Base-by-base conservation (phyloP, 208 protist species). In the Acanthamoeba sp. region DNA sequence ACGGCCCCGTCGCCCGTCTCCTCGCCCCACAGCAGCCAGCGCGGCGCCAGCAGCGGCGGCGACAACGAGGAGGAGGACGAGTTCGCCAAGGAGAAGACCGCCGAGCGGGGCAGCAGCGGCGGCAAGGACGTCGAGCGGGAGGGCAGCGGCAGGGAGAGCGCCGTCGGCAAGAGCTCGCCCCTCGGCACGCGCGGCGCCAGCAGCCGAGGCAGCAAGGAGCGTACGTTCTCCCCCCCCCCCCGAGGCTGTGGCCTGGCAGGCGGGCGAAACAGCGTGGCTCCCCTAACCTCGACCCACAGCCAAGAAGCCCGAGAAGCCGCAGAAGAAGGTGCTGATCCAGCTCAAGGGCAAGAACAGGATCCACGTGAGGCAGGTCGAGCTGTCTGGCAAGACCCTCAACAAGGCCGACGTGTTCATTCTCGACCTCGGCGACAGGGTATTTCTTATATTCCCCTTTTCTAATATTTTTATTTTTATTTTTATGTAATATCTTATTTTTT, bases 391-490 rank as follows among this genome's bases (percentile, higher is more conserved):
- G 50, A 32, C 80, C 29, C 52, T 89, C 32, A 89, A 89, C 80
- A 89, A 89, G 38, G 80, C 80, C 32, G 80, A 89, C 50, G 80
- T 89, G n/a, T 89, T 89, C 80, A 89, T 89, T 32, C 80, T 89
- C 32, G 80, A 89, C 48, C 80, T 89, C 27, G 80, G 80, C 80
- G 42, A 82, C 38, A 40, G 71, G 71, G 71, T 82, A 82, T 6
- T 0, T 55, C 62, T n/a, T n/a, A n/a, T n/a, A 71, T 36, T 71
- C 62, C 29, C 62, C 62, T 71, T 36, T 34, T 36, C 29, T 22
- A 2, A 4, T 62, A 27, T 24, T 64, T 0, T 29, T 64, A 0
- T n/a, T 20, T 9, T 62, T 62, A 48, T 48, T 48, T 48, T 48
- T 48, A 10, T 48, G 3, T 48, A 10, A 14, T 48, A 10, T 20